These are phyloP conservation scores for Canavalia ensiformis DNA, from an alignment of 306 rosid genomes.

Conservation along the genomic window DNA sequence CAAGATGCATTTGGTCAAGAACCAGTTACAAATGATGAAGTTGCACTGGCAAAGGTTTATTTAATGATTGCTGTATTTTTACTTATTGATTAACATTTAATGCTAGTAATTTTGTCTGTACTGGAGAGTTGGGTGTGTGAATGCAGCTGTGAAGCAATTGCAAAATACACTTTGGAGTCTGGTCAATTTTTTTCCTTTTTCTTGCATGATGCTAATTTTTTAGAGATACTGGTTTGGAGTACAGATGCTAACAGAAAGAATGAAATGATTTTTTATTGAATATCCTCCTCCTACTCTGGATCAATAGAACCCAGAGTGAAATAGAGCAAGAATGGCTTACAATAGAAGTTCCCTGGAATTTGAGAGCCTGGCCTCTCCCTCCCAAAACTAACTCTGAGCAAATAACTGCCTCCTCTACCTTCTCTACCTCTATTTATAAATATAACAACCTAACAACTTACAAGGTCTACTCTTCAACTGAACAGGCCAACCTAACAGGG, in stretches of 20 bases:
- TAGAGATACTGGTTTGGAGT: neutral
- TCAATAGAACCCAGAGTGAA: neutral
- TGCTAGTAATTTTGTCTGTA: slow-evolving; percentile 5
- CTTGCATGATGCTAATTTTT: slow-evolving; percentile 11
- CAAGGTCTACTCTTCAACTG: neutral
- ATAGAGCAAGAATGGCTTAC: neutral
- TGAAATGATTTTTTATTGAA: neutral
- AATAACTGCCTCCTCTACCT: neutral
- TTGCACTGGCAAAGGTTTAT: slow-evolving; percentile 56
- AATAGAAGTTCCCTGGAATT: neutral
- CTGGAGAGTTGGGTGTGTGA: slow-evolving; percentile 2
- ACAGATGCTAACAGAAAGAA: neutral
- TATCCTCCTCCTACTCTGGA: neutral
- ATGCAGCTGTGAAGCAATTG: slow-evolving; percentile 23
- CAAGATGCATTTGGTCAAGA: slow-evolving; percentile 72
- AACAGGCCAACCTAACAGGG: neutral
- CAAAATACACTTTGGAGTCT: slow-evolving; percentile 2
- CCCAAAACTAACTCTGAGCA: neutral
- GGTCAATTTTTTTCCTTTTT: slow-evolving; percentile 13
- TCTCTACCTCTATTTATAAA: neutral
- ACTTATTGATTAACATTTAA: slow-evolving; percentile 14
- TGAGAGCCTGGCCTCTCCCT: neutral
- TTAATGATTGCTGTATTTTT: slow-evolving; percentile 25
- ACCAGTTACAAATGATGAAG: slow-evolving; percentile 49
- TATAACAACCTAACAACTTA: neutral